Evolutionary conservation across 1,284 basidiomycete species (phyloP).

Genomic region (Cystobasidium sp.): DNA sequence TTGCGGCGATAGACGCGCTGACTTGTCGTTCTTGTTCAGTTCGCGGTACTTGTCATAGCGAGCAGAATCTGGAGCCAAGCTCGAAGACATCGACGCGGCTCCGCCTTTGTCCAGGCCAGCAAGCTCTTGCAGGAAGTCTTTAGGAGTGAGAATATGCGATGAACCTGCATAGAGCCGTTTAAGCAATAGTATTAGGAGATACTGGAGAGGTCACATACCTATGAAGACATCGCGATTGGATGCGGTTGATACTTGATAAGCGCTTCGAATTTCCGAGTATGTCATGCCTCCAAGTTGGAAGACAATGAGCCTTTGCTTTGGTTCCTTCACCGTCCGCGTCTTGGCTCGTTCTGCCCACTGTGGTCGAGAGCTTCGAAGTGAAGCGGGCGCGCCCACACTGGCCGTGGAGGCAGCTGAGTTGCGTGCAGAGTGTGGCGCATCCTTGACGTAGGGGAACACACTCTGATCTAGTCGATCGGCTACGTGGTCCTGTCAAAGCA

Average conservation of each 20-base stretch:
- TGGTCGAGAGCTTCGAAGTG: constrained; percentile 70
- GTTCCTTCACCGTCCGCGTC: constrained; percentile 49
- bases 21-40: constrained; percentile 34
- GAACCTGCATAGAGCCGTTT: constrained; percentile 67
- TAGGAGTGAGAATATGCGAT: constrained; percentile 83
- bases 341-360: constrained; percentile 60
- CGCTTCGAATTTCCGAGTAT: constrained; percentile 89
- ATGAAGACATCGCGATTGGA: constrained; percentile 89
- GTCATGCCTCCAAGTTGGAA: constrained; percentile 97
- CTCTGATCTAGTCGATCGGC: constrained; percentile 74
- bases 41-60: constrained; percentile 41
- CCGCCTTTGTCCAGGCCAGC: constrained; percentile 71
- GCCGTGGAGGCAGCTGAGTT: constrained; percentile 47
- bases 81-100: constrained; percentile 37
- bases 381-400: constrained; percentile 62
- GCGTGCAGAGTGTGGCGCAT: constrained; percentile 69
- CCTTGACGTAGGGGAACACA: constrained; percentile 88
- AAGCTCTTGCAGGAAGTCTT: constrained; percentile 81
- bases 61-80: constrained; percentile 29
- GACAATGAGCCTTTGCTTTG: constrained; percentile 78
- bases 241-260: constrained; percentile 70
- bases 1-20: constrained; percentile 26
- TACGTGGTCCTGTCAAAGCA: constrained; percentile 73
- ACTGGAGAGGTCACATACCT: constrained; percentile 61
- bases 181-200: neutral